A percentile compares a stretch with the other conserved stretches of the same genome.
Evolutionary conservation across 805 yeast species (phyloP).

Genomic region (Isabelozyma heimii): DNA sequence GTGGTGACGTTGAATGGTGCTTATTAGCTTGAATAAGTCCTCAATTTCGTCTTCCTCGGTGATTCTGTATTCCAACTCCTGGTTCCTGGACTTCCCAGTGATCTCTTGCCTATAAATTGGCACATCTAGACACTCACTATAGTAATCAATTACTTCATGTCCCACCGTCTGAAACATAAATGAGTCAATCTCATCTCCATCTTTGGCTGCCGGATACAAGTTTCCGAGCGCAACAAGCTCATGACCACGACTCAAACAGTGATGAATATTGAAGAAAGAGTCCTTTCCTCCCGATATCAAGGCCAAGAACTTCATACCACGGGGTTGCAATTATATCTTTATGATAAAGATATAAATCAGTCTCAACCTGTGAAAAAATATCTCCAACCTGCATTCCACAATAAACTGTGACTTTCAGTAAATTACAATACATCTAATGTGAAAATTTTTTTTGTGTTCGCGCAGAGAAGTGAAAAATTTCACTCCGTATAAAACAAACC

Average conservation of each 20-base stretch:
- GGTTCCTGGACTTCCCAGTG: conserved; percentile 59
- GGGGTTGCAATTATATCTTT: not conserved
- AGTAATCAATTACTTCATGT: conserved; percentile 66
- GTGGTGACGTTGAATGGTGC: conserved; percentile 44
- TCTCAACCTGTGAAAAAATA: not conserved
- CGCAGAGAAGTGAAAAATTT: not conserved
- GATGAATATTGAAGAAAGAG: conserved; percentile 84
- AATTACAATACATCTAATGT: not conserved
- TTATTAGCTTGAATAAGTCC: conserved; percentile 61
- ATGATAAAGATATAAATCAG: not conserved
- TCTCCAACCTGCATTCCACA: conserved; percentile 1
- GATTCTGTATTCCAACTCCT: conserved; percentile 62
- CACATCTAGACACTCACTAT: conserved; percentile 67
- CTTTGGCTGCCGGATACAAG: conserved; percentile 45
- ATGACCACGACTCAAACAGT: conserved; percentile 84
- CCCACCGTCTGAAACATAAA: conserved; percentile 99
- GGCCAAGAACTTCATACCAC: conserved; percentile 85
- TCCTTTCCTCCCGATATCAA: conserved; percentile 95
- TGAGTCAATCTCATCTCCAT: conserved; percentile 73
- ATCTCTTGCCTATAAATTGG: conserved; percentile 77
- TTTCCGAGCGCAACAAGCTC: conserved; percentile 84
- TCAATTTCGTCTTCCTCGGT: conserved; percentile 85
- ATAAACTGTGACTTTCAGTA: not conserved
- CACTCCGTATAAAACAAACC: not conserved
- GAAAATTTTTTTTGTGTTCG: conserved; percentile 1